Conservation (phyloP, 768 basidiomycete genomes). For the Mycena sanguinolenta region DNA sequence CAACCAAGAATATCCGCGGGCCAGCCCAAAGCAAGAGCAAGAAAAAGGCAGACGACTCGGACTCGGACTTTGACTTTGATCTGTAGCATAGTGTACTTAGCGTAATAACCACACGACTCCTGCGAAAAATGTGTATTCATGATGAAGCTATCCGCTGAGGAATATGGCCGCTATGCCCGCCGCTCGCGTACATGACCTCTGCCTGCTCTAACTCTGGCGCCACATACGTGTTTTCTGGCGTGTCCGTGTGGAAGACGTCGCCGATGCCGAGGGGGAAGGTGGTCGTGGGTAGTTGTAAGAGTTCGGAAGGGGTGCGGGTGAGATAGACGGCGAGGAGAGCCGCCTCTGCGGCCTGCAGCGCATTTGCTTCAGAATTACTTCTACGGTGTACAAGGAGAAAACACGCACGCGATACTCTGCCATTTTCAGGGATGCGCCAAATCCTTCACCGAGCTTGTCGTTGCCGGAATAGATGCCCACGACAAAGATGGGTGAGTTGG, state of each 20-base stretch:
- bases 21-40: slow-evolving; percentile 37
- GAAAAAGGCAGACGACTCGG: slow-evolving; percentile 60
- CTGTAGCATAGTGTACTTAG: slow-evolving; percentile 52
- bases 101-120: slow-evolving; percentile 13
- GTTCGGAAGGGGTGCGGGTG: slow-evolving; percentile 78
- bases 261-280: slow-evolving; percentile 74
- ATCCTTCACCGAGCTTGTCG: slow-evolving; percentile 93
- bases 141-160: slow-evolving; percentile 26
- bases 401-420: slow-evolving; percentile 87
- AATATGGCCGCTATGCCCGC: slow-evolving; percentile 63
- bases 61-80: slow-evolving; percentile 88
- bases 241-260: slow-evolving; percentile 62
- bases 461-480: slow-evolving; percentile 91
- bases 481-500: slow-evolving; percentile 93
- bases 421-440: slow-evolving; percentile 94
- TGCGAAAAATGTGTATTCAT: slow-evolving; percentile 24
- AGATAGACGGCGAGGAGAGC: slow-evolving; percentile 87
- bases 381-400: background rate
- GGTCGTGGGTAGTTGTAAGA: slow-evolving; percentile 77
- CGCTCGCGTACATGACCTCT: slow-evolving; percentile 79
- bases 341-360: slow-evolving; percentile 83
- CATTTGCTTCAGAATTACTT: background rate
- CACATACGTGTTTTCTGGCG: slow-evolving; percentile 61
- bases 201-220: slow-evolving; percentile 70
- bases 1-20: slow-evolving; percentile 68